These are phyloP conservation scores for Xylaria sp. DNA, from an alignment of 2,329 filamentous ascomycete species.

Conservation along the genomic window DNA sequence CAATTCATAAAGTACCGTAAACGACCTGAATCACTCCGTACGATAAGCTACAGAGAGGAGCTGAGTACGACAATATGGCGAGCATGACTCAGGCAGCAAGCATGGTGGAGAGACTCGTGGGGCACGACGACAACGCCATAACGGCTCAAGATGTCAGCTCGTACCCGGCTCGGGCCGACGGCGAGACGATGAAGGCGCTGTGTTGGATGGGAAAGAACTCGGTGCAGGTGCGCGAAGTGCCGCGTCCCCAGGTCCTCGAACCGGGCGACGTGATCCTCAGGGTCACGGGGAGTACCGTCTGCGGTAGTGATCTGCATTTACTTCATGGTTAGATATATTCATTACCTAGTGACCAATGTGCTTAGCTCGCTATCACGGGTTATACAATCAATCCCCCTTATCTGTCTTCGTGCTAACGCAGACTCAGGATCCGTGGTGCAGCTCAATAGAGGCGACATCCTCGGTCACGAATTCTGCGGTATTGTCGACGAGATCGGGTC, in stretches of 20 bases:
- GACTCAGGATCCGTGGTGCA: constrained; percentile 61
- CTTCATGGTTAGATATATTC: constrained; percentile 55
- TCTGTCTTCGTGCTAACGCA: not conserved
- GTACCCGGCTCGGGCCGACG: constrained; percentile 60
- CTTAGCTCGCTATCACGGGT: not conserved
- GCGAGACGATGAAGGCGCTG: constrained; percentile 79
- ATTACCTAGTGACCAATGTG: no score
- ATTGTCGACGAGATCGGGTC: constrained; percentile 66
- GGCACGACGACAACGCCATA: constrained; percentile 71
- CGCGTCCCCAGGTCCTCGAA: constrained; percentile 78
- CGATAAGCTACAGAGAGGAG: not conserved
- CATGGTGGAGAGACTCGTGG: constrained; percentile 71
- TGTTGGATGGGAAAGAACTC: constrained; percentile 85
- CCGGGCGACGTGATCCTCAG: constrained; percentile 81
- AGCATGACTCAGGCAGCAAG: constrained; percentile 74
- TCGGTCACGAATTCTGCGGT: constrained; percentile 71
- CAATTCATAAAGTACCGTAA: not conserved
- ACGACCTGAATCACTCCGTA: not conserved
- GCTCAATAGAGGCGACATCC: constrained; percentile 71
- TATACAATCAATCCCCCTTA: not conserved
- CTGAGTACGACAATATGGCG: constrained; percentile 52
- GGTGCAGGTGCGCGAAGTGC: constrained; percentile 74
- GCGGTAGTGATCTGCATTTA: constrained; percentile 68
- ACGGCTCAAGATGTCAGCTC: constrained; percentile 76
- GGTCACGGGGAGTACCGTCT: constrained; percentile 72